Evolutionary conservation across 805 yeast species (phyloP).

Genomic region (Metschnikowia matae): DNA sequence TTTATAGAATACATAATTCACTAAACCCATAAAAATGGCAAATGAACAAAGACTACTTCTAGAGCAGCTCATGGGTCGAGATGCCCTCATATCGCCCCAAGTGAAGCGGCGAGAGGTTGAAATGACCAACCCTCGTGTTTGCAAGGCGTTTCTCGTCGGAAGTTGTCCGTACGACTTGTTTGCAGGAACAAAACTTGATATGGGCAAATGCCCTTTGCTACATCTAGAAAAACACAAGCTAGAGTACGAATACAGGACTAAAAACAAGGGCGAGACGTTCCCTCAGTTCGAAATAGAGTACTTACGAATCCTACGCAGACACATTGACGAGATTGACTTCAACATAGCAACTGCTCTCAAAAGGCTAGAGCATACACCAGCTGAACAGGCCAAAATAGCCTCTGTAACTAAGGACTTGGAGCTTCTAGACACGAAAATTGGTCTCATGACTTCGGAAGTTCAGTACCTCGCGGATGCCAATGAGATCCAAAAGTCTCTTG

Average conservation of each 20-base stretch:
- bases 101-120: constrained; percentile 36
- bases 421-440: constrained; percentile 56
- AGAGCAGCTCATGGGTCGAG: constrained; percentile 79
- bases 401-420: constrained; percentile 56
- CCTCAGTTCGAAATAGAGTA: constrained; percentile 51
- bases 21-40: constrained; percentile 33
- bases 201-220: constrained; percentile 73
- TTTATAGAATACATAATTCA: neutral
- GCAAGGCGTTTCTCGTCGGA: constrained; percentile 81
- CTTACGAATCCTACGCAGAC: constrained; percentile 46
- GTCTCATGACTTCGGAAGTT: constrained; percentile 64
- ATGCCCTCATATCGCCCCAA: constrained; percentile 36
- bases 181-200: constrained; percentile 73
- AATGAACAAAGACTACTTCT: constrained; percentile 72
- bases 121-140: constrained; percentile 49
- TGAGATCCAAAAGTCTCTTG: constrained; percentile 46
- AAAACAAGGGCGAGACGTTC: constrained; percentile 40
- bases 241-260: constrained; percentile 55
- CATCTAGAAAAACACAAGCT: constrained; percentile 73
- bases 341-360: constrained; percentile 60
- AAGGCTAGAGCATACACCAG: constrained; percentile 67
- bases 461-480: constrained; percentile 46
- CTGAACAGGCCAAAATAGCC: constrained; percentile 60
- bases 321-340: constrained; percentile 62
- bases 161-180: constrained; percentile 83